These are phyloP conservation scores for Tremella mesenterica DNA, from an alignment of 768 basidiomycete species.

Conservation along the genomic window DNA sequence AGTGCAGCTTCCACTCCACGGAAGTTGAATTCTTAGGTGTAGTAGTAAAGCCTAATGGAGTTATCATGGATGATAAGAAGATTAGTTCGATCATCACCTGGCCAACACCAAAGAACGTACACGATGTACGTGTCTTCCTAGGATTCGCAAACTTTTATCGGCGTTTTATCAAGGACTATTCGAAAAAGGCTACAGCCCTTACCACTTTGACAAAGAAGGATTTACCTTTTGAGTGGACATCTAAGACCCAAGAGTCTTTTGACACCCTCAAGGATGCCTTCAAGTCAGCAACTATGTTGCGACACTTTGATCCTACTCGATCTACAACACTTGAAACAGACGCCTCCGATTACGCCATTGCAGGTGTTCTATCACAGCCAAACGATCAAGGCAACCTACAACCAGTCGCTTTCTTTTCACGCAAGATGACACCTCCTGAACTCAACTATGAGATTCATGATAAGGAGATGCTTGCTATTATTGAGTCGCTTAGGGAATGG, in stretches of 20 bases:
- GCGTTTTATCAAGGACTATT: conserved; percentile 21
- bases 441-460: conserved; percentile 52
- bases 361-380: conserved; percentile 42
- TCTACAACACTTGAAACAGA: conserved; percentile 24
- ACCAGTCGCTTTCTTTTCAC: conserved; percentile 17
- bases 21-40: conserved; percentile 26
- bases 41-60: conserved; percentile 5
- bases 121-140: conserved; percentile 14
- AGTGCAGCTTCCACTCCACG: too few relatives aligned
- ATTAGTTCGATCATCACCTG: conserved; percentile 13
- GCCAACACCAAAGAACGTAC: conserved; percentile 11
- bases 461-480: conserved; percentile 51
- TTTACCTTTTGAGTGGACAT: conserved; percentile 1
- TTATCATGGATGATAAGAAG: conserved; percentile 11
- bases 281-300: conserved; percentile 14
- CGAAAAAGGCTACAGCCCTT: conserved; percentile 10
- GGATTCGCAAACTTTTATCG: conserved; percentile 26
- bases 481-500: conserved; percentile 32
- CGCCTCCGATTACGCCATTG: conserved; percentile 39
- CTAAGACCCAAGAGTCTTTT: conserved; percentile 6
- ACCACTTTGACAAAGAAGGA: conserved; percentile 8
- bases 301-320: conserved; percentile 8
- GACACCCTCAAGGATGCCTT: conserved; percentile 9
- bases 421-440: conserved; percentile 38
- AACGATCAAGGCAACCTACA: neutral